Conservation (phyloP, 2,329 filamentous ascomycete species). For the Talaromyces sp. region DNA sequence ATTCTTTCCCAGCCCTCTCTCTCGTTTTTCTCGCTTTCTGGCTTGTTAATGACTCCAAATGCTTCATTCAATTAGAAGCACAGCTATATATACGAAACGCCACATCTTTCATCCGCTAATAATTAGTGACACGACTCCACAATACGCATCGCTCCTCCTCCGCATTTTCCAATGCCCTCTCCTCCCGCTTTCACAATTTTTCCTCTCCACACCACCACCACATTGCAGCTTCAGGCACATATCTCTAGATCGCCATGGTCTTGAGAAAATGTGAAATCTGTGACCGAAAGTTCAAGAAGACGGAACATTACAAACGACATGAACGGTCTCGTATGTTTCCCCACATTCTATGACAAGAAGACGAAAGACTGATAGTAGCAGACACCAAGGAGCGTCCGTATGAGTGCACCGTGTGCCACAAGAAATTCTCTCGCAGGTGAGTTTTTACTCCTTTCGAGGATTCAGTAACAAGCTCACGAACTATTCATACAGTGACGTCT, state of each 20-base stretch:
- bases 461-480: not conserved
- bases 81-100: not conserved
- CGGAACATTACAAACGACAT: conserved; percentile 54
- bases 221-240: not conserved
- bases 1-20: too few relatives aligned
- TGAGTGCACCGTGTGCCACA: conserved; percentile 52
- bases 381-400: conserved; percentile 55
- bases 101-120: not conserved
- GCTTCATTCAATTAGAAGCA: not conserved
- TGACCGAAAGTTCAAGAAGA: conserved; percentile 55
- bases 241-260: conserved; percentile 33
- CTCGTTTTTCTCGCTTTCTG: not conserved
- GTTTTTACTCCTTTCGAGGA: not conserved
- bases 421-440: conserved; percentile 54
- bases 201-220: conserved; percentile 1
- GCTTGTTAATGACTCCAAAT: not conserved
- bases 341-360: not conserved
- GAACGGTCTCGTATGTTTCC: conserved; percentile 48
- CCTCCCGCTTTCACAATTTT: conserved; percentile 6
- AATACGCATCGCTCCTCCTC: not conserved
- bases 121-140: not conserved
- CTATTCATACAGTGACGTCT: conserved; percentile 40
- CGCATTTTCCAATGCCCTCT: conserved; percentile 9
- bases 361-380: conserved; percentile 23
- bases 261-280: conserved; percentile 46